Evolutionary conservation across 2,329 filamentous ascomycete species (phyloP).

Genomic region (Daldinia sp.): DNA sequence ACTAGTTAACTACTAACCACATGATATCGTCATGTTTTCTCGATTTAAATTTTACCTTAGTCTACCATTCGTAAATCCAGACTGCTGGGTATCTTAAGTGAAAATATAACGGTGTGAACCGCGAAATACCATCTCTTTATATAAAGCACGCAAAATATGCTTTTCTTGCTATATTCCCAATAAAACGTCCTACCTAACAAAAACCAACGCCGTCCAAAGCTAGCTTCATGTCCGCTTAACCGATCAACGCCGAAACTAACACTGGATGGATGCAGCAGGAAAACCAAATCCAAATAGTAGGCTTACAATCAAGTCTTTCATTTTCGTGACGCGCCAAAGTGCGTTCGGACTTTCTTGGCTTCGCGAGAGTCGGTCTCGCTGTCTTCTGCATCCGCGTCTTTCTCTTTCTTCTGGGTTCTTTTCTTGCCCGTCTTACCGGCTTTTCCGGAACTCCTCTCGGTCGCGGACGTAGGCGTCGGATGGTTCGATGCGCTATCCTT

Average conservation of each 20-base stretch:
- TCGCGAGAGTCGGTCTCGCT: conserved; percentile 69
- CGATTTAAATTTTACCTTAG: conserved; percentile 5
- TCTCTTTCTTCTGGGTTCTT: conserved; percentile 68
- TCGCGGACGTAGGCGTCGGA: conserved; percentile 67
- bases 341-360: conserved; percentile 68
- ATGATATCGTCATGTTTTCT: not conserved
- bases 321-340: conserved; percentile 68
- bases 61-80: conserved; percentile 7
- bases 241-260: conserved; percentile 22
- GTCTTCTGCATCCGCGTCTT: conserved; percentile 60
- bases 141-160: not conserved
- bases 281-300: not conserved
- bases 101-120: conserved; percentile 20
- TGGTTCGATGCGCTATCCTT: conserved; percentile 60
- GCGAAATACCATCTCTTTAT: conserved; percentile 1
- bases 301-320: conserved; percentile 39
- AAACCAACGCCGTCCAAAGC: conserved; percentile 24
- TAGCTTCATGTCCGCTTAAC: not conserved
- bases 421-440: conserved; percentile 57
- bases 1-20: no score
- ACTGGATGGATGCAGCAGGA: not conserved
- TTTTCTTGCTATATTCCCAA: not conserved
- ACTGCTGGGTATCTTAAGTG: conserved; percentile 31
- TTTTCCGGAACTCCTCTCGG: conserved; percentile 48
- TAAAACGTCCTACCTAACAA: not conserved